Evolutionary conservation across 805 yeast genomes (phyloP), one percentile per base, ranked within the genome.

Genomic region (Saitoella complicata): DNA sequence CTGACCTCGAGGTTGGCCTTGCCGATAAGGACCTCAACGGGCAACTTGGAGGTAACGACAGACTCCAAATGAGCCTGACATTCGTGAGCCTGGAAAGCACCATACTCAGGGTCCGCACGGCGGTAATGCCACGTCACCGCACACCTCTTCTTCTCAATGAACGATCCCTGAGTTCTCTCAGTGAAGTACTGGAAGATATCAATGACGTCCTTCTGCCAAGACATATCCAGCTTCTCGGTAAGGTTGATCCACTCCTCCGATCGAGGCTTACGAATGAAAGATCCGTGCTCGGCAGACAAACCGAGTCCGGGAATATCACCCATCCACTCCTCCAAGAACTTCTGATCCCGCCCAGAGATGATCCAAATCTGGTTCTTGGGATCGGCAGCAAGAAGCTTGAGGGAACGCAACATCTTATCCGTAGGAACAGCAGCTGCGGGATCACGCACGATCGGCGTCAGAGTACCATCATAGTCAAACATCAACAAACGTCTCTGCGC

Each of bases 341-440:
- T 73, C 64, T 83, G 94, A 61, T 91, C 99, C 53, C 99, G 75
- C 1, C 99, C 99, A 37, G 93, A 80, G 48, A 91, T 88, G 51
- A 91, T 75, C 98, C 98, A 91, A 38, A 91, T 78, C 58, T 77
- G 79, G 63, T 91, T 91, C 48, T 69, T 69, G 5, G 88, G 85
- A 59, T 88, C 97, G 9, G 68, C 67, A 2, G 80, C 68, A 44
- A 91, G 67, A 32, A 68, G 65, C 31, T 71, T 67, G 47, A 91
- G 61, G 8, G 80, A 73, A 6, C 67, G 61, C 44, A 74, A 68
- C 39, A 91, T 67, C 52, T 80, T 70, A 3, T 78, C 76, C 0
- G 94, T 77, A 2, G 99, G 98, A 38, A 91, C 81, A 0, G 98
- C 98, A 0, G 97, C 96, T n/a, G 88, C 85, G 1, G 99, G 99